Evolutionary conservation across 192 early-diverging fungal genomes (phyloP), one percentile per base, ranked within the genome.

Genomic region (Diversispora eburnea): DNA sequence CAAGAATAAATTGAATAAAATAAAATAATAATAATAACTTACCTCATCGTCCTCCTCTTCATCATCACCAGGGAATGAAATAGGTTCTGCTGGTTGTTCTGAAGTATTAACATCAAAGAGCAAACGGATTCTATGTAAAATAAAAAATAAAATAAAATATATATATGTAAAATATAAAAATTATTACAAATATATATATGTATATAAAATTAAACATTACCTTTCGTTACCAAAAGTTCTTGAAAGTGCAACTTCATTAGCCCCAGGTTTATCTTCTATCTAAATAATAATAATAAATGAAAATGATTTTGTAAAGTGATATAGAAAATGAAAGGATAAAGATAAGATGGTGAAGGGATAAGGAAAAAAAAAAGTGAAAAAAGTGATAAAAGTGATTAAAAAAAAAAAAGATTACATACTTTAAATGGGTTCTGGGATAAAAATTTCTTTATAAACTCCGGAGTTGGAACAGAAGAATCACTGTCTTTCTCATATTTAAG

Each of bases 171-270:
- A 39, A 57, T 15, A 48, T 73, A 71, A 55, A 63, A 74, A 63
- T 46, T 41, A 13, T 41, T 42, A 62, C 60, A 22, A 62, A 39
- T 42, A 52, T 33, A 33, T 33, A 33, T 33, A 46, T 9, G n/a
- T 41, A 62, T 51, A 46, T 33, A n/a, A n/a, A n/a, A n/a, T n/a
- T n/a, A n/a, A n/a, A n/a, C n/a, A n/a, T n/a, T n/a, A 92, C 91
- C 88, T 91, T 83, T 99, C 97, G 78, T 88, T 91, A 56, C 94
- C 95, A 81, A 95, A 95, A 67, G 88, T 91, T 77, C 94, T 86
- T 17, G 88, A 87, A 75, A 99, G 77, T 41, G 76, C 73, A 42
- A 99, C 91, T 81, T 92, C 90, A 78, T 92, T 93, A 4, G 84
- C 76, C 48, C 93, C 94, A 12, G 83, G 19, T 76, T 88, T 87